phyloP scores from a whole-genome alignment of 208 protist species.

The Wallacemonas rigidus region DNA sequence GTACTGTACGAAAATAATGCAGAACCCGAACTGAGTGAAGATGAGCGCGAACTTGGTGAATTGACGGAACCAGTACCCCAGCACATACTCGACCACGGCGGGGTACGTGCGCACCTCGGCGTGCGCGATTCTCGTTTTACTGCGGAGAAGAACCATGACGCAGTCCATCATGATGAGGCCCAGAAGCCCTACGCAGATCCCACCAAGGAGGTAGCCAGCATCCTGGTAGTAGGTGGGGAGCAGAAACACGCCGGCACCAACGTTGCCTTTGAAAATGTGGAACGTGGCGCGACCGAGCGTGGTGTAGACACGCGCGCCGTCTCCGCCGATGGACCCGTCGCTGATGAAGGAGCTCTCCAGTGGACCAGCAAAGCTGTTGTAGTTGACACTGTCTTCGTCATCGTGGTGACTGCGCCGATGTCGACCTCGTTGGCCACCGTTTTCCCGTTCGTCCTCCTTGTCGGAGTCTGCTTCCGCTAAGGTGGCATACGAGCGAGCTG shows the following conservation, averaged over 20 bases:
- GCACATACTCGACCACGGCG: slow-evolving; percentile 66
- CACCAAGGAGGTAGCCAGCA: slow-evolving; percentile 58
- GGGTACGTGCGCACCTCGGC: slow-evolving; percentile 70
- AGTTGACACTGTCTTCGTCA: slow-evolving; percentile 31
- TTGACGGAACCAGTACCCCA: slow-evolving; percentile 57
- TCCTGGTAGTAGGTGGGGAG: slow-evolving; percentile 81
- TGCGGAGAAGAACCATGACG: slow-evolving; percentile 51
- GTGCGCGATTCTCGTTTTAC: slow-evolving; percentile 62
- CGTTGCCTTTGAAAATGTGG: slow-evolving; percentile 90
- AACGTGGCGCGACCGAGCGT: slow-evolving; percentile 65
- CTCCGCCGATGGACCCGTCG: slow-evolving; percentile 15
- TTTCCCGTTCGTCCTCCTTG: not conserved
- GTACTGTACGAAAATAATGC: slow-evolving; percentile 83
- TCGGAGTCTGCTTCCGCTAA: slow-evolving; percentile 5
- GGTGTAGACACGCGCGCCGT: slow-evolving; percentile 25
- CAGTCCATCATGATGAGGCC: slow-evolving; percentile 81
- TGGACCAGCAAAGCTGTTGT: slow-evolving; percentile 42
- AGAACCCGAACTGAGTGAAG: slow-evolving; percentile 89
- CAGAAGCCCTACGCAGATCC: slow-evolving; percentile 42
- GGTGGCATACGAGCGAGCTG: not conserved
- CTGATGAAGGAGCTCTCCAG: slow-evolving; percentile 46
- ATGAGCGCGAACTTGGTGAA: slow-evolving; percentile 72
- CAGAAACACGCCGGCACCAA: slow-evolving; percentile 82
- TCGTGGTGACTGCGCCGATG: slow-evolving; percentile 1
- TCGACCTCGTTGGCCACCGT: not conserved